Evolutionary conservation across 306 rosid species (phyloP), one percentile per base, ranked within the genome.

Genomic region (Dryas octopetala): DNA sequence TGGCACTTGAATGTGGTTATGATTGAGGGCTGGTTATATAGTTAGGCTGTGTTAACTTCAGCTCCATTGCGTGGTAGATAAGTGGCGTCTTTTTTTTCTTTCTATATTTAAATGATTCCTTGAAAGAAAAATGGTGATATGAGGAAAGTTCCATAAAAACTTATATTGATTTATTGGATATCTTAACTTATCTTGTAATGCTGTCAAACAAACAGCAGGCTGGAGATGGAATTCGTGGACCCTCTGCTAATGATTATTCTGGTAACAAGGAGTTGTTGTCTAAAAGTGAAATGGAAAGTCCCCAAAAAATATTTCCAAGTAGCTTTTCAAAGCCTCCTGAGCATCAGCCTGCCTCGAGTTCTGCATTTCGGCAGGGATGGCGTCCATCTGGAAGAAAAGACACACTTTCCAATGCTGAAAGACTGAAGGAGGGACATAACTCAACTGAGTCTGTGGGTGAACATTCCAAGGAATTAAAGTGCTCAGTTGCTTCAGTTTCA

Each of bases 281-380:
- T 4, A 70, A 57, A 7, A 14, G 74, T 70, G 63, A 40, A 16
- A 70, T 40, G 40, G 74, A 45, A 53, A 70, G 40, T 41, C 62
- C 74, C 63, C 51, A 38, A 49, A 11, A 52, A 19, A 6, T 4
- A 17, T 1, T 17, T 38, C 40, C 1, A 0, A 0, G 17, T 9
- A 55, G 53, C 43, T 41, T 16, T 9, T 72, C 46, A 14, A 23
- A 23, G 51, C 2, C 43, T 54, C 26, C 26, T 58, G 61, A 41
- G 55, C 26, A 15, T 51, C 62, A 73, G 26, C 26, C 32, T 11
- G 9, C 28, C 17, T 9, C 15, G 7, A 45, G 17, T 43, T 40
- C 50, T 55, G 3, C 13, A 55, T 1, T 3, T 46, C 51, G 0
- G 61, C 47, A 32, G 9, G 38, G 5, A 60, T n/a, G 70, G 32